Conservation (phyloP, 1,284 basidiomycete species). For the Xanthoconium separans region DNA sequence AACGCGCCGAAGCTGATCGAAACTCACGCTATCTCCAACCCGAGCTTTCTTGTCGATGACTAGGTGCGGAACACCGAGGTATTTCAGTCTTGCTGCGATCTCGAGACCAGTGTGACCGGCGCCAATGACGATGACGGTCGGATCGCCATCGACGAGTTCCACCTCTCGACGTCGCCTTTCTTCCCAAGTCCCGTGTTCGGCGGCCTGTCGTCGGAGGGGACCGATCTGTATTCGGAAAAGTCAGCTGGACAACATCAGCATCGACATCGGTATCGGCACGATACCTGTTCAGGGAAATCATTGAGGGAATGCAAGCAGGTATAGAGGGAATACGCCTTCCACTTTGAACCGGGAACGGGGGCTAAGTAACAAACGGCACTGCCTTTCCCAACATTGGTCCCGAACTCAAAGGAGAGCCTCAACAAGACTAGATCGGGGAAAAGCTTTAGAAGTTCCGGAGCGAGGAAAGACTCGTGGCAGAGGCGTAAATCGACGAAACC, state of each 20-base stretch:
- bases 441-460: constrained; percentile 22
- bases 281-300: constrained; percentile 41
- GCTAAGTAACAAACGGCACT: constrained; percentile 20
- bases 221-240: constrained; percentile 16
- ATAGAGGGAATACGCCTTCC: constrained; percentile 36
- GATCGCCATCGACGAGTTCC: constrained; percentile 26
- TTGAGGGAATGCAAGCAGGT: constrained; percentile 52
- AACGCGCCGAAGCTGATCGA: neutral
- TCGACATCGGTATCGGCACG: neutral
- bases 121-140: constrained; percentile 33
- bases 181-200: constrained; percentile 32
- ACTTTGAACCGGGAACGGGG: constrained; percentile 13
- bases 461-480: constrained; percentile 13
- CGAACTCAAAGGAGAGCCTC: constrained; percentile 26
- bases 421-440: constrained; percentile 28
- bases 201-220: constrained; percentile 12
- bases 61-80: constrained; percentile 35
- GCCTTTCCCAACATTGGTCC: constrained; percentile 28
- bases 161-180: constrained; percentile 24
- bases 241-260: neutral
- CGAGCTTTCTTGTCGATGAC: constrained; percentile 36
- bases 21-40: constrained; percentile 35
- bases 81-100: constrained; percentile 37
- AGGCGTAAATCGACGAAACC: constrained; percentile 29
- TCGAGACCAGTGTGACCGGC: constrained; percentile 40